Evolutionary conservation across 805 yeast species (phyloP).

Genomic region (Saccharomycopsis babjevae): DNA sequence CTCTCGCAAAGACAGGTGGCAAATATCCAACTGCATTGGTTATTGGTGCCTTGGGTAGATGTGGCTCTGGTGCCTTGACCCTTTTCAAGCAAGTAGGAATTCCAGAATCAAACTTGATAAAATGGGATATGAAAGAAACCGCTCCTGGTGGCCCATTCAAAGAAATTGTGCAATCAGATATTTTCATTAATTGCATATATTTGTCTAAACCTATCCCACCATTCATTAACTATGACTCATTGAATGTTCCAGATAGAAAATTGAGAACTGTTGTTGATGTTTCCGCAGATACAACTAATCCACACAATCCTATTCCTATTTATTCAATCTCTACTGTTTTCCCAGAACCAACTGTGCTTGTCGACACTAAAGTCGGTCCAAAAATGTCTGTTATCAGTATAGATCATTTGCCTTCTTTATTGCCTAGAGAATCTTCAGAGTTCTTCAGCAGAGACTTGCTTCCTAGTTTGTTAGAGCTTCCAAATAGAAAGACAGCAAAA

Average conservation of each 20-base stretch:
- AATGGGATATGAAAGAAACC: conserved; percentile 98
- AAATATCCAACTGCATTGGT: conserved; percentile 70
- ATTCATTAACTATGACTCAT: conserved; percentile 58
- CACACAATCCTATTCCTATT: conserved; percentile 95
- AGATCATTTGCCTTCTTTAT: conserved; percentile 89
- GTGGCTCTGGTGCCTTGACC: conserved; percentile 95
- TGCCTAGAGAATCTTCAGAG: conserved; percentile 97
- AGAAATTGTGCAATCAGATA: conserved; percentile 79
- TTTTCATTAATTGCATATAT: conserved; percentile 94
- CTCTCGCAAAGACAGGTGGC: conserved; percentile 36
- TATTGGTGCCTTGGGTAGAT: conserved; percentile 97
- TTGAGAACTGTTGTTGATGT: conserved; percentile 93
- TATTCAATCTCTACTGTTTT: conserved; percentile 85
- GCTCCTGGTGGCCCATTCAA: conserved; percentile 94
- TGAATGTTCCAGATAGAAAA: conserved; percentile 60
- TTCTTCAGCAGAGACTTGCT: conserved; percentile 76
- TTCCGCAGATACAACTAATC: conserved; percentile 97
- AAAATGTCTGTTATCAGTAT: conserved; percentile 86
- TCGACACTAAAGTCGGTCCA: conserved; percentile 71
- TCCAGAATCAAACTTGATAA: conserved; percentile 70
- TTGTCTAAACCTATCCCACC: conserved; percentile 90
- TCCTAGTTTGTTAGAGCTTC: conserved; percentile 80
- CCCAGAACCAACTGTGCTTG: conserved; percentile 81
- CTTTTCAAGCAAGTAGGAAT: conserved; percentile 74
- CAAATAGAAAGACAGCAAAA: conserved; percentile 70